Evolutionary conservation across 257 asterid genomes (phyloP), one percentile per base, ranked within the genome.

Genomic region (Nicotiana obtusifolia): DNA sequence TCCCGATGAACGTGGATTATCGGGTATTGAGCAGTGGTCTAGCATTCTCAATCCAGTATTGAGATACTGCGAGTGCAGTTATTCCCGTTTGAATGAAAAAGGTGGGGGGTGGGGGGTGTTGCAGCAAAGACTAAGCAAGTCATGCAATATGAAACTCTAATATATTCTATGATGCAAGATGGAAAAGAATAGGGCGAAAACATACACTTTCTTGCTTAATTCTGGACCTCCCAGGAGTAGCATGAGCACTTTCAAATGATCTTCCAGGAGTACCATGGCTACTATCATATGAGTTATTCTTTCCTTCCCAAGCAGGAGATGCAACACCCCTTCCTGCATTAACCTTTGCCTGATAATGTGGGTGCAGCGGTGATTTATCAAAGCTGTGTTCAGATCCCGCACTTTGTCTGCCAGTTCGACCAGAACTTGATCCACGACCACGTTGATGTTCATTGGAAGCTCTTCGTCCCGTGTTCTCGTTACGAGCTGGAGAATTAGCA

Each of bases 361-460:
- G 95, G 83, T 92, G 95, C 68, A 89, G 87, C 0, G 98, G 98
- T 1, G 97, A 92, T 19, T 89, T 89, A 17, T 94, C 97, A 68
- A 89, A 64, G 85, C 94, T 89, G 49, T 87, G 87, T 28, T 93
- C 98, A 0, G 93, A 90, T 4, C 97, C 98, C 26, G 41, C 89
- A 66, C 93, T 89, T 15, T 87, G 77, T 30, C 90, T 86, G 24
- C 89, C 31, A 33, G 93, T 52, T n/a, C 89, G 91, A 37, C 62
- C 86, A 1, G 87, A 77, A 80, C 83, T 85, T 41, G 85, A 87
- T 11, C 88, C 91, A 73, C 61, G 41, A 30, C 84, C 56, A 24
- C 60, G 85, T 28, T 81, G 89, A 56, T 84, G 80, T 5, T 90
- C 92, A 17, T 81, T 92, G 5, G 61, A 82, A 76, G 81, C 76